Evolutionary conservation across 257 asterid genomes (phyloP).

Genomic region (Anisodus tanguticus): DNA sequence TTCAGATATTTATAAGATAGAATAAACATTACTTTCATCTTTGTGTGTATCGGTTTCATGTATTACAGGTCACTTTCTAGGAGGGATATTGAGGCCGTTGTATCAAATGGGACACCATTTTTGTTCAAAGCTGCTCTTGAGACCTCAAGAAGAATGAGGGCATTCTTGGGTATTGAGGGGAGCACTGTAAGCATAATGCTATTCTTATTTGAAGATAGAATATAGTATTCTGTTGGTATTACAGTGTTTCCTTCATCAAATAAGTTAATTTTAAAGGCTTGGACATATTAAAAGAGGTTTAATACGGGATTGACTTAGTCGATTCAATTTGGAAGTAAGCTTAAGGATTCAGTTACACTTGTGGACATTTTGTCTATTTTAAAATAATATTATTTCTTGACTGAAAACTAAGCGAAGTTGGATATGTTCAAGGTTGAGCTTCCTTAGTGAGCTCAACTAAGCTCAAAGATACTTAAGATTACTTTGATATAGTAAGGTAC

Average conservation of each 20-base stretch:
- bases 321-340: constrained; percentile 13
- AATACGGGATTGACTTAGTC: background rate
- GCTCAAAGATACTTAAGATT: constrained; percentile 9
- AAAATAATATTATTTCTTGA: background rate
- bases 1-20: background rate
- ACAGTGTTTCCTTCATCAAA: background rate
- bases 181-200: constrained; percentile 50
- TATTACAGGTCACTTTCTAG: constrained; percentile 66
- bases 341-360: constrained; percentile 1
- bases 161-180: constrained; percentile 68
- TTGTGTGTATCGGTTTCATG: background rate
- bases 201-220: background rate
- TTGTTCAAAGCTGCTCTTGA: constrained; percentile 82
- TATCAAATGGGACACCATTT: constrained; percentile 85
- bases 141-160: constrained; percentile 73
- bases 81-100: constrained; percentile 77
- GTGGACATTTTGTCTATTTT: background rate
- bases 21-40: constrained; percentile 21
- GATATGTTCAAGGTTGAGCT: background rate
- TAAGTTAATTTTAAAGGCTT: background rate
- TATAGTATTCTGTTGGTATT: background rate
- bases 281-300: background rate
- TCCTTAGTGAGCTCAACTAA: background rate
- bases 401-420: background rate
- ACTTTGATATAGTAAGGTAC: background rate